A percentile compares a stretch with the other conserved stretches of the same genome.
Evolutionary conservation across 2,329 filamentous ascomycete species (phyloP).

Genomic region (Aspergillus fischeri): DNA sequence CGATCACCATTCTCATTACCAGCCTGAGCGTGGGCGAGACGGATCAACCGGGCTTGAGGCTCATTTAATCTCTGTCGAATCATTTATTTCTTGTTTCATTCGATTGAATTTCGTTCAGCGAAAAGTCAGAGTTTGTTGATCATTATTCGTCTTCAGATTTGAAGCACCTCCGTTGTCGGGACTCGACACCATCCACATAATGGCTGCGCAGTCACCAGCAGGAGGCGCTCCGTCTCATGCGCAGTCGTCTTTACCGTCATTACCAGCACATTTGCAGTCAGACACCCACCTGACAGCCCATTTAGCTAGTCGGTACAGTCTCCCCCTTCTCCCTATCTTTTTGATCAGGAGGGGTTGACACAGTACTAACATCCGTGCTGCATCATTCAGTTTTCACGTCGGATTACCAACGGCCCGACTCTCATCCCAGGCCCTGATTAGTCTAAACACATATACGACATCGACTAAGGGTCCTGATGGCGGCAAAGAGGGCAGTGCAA

Average conservation of each 20-base stretch:
- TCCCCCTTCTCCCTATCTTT: background rate
- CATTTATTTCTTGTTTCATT: background rate
- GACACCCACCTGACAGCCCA: constrained; percentile 51
- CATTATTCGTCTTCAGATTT: background rate
- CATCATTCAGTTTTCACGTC: constrained; percentile 84
- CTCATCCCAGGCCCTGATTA: constrained; percentile 86
- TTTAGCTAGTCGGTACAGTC: constrained; percentile 45
- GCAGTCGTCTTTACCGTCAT: constrained; percentile 80
- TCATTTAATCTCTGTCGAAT: background rate
- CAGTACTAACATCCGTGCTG: constrained; percentile 4
- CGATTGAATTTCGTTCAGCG: background rate
- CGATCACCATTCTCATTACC: background rate
- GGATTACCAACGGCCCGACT: constrained; percentile 81
- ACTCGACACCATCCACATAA: constrained; percentile 19
- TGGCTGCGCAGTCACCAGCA: constrained; percentile 38
- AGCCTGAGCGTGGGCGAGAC: constrained; percentile 1
- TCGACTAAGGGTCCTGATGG: constrained; percentile 87
- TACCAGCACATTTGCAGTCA: constrained; percentile 65
- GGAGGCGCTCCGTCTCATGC: constrained; percentile 56
- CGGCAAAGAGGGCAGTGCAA: constrained; percentile 83
- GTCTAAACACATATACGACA: constrained; percentile 90
- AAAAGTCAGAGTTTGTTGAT: background rate
- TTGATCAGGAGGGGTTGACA: background rate
- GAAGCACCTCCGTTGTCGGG: constrained; percentile 7
- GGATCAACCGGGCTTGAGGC: background rate